Conservation (phyloP, 73 alveolate genomes). For the Paramecium sexaurelia region DNA sequence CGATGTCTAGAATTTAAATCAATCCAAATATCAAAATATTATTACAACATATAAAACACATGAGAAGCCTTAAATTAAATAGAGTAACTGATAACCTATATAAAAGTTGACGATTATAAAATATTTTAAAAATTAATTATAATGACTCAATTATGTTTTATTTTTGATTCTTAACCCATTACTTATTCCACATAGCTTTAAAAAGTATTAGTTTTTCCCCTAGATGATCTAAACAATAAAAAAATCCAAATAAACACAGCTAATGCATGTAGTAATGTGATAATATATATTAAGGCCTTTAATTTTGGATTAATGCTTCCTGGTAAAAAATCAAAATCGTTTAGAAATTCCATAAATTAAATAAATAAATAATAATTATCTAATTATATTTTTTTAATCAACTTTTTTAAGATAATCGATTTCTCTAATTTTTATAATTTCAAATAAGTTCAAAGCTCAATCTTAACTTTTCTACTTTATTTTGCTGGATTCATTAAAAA, state of each 20-base stretch:
- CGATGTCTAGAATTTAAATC: background rate
- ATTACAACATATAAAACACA: background rate
- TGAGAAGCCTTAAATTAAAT: background rate
- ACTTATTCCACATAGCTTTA: slow-evolving; percentile 52
- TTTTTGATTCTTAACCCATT: background rate
- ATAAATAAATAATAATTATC: background rate
- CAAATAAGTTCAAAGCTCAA: too few species aligned
- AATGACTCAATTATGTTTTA: background rate
- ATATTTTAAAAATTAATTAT: background rate
- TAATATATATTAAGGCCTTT: background rate
- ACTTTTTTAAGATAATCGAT: too few species aligned
- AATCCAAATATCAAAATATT: background rate
- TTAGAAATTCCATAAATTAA: slow-evolving; percentile 1
- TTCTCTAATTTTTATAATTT: too few species aligned
- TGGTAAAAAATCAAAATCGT: slow-evolving; percentile 49
- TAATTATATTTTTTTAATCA: too few species aligned
- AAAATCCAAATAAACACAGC: background rate
- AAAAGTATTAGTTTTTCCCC: background rate
- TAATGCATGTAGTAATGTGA: background rate
- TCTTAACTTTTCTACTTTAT: too few species aligned
- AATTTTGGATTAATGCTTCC: background rate
- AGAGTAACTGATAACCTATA: background rate
- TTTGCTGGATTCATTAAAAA: too few species aligned
- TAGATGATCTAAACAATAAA: background rate
- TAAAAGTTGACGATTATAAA: background rate